Base-by-base conservation (phyloP, 2,329 filamentous ascomycete genomes). In the Metarhizium sp. region DNA sequence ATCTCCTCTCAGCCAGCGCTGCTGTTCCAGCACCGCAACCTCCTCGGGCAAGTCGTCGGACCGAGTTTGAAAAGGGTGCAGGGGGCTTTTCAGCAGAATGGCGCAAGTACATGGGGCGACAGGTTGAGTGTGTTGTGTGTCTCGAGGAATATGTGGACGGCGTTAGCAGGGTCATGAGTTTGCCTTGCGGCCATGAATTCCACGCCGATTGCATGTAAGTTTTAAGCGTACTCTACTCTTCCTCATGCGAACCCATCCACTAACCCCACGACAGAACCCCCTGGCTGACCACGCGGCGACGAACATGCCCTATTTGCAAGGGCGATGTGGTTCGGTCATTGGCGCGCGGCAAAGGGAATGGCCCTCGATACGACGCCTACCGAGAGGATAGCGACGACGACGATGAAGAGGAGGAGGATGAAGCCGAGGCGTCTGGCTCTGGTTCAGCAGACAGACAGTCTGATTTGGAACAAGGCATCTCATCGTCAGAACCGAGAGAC, bases 271-370 rank as follows among this genome's bases (percentile, higher is more conserved):
- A 25, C 60, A 96, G 91, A 67, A 97, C 94, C 4, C 94, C 94
- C 2, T 99, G 94, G 94, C 77, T 99, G 53, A 96, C 92, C 0
- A 97, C 92, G 16, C 86, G 92, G 51, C 87, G 94, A 60, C 86
- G 94, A 59, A 99, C 94, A n/a, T 99, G 94, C 65, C 94, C 94
- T 0, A 97, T 99, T 58, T 99, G 94, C 75, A 99, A 99, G 75
- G 91, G 92, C 51, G 94, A 99, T 67, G 94, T 99, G 40, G 92
- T 99, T 16, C 76, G 81, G 34, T 85, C 81, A 8, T 70, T 90
- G 60, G 79, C 84, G 18, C 77, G 75, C 36, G 76, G 77, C 10
- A 73, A 75, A 14, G 71, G 77, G 6, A 79, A 77, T 2, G 74
- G 72, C 45, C 78, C 78, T 16, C 72, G 76, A 36, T 81, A 81